Base-by-base conservation (phyloP, 179 eudicot genomes). In the Silene noctiflora region DNA sequence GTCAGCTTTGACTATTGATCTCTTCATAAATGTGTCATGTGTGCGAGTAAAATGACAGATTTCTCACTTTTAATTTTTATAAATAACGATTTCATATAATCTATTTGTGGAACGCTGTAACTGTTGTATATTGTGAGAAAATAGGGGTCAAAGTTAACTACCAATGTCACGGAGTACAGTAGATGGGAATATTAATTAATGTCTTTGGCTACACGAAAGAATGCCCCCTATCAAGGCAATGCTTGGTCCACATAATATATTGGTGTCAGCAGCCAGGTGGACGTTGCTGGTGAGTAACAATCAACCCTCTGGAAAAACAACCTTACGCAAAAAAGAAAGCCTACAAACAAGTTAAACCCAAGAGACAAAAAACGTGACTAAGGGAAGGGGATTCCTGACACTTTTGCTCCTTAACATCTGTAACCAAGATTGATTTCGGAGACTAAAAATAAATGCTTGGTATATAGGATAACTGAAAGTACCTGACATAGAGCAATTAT, bases 401-500 rank as follows among this genome's bases (percentile, higher is more conserved):
- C 31, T 62, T 62, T 11, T 24, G 29, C 31, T 24, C 67, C 16
- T 25, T 24, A 74, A 29, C 27, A 59, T 22, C 21, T 31, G 24
- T 35, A 39, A 16, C 55, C 25, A 74, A 59, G 31, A 35, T 0
- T 48, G 20, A 31, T 59, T 39, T 51, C n/a, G n/a, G n/a, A n/a
- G n/a, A n/a, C n/a, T n/a, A n/a, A n/a, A n/a, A n/a, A 17, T 3
- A 9, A 20, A 68, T 29, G 3, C 42, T 29, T n/a, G 22, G 9
- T 12, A 16, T 12, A 67, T 39, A 14, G 22, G 3, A 35, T 11
- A 70, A 22, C 27, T 33, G 25, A 44, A 31, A 76, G 74, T 85
- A 92, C 96, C 94, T 84, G 92, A 79, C 78, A 85, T 72, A 4
- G 91, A 86, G 33, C 86, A 85, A 84, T 88, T 27, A 27, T 27